Evolutionary conservation across 106 monocot genomes (phyloP).

Genomic region (Dioscorea dumetorum): DNA sequence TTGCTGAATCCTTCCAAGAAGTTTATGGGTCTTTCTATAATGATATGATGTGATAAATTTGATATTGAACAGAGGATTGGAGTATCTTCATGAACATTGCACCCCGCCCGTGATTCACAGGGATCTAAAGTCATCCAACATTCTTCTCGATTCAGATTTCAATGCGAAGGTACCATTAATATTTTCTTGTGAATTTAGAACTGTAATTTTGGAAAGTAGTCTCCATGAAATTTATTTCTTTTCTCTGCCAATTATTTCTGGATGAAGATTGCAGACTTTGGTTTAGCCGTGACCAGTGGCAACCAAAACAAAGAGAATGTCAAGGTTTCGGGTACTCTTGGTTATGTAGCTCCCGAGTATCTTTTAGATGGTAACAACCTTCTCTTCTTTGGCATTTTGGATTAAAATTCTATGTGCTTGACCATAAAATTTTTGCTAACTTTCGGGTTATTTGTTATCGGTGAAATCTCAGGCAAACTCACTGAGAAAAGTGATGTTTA

Average conservation of each 20-base stretch:
- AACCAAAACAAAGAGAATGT: slow-evolving; percentile 42
- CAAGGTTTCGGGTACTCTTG: slow-evolving; percentile 66
- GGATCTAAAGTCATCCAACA: slow-evolving; percentile 95
- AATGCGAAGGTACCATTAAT: slow-evolving; percentile 66
- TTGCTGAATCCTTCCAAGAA: too few species aligned
- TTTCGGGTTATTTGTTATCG: background rate
- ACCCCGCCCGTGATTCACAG: slow-evolving; percentile 78
- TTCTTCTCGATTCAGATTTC: slow-evolving; percentile 78
- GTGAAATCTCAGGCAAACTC: slow-evolving; percentile 53
- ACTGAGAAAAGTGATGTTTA: slow-evolving; percentile 98
- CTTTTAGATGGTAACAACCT: slow-evolving; percentile 61
- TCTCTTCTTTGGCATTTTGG: background rate
- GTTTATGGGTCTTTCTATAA: too few species aligned
- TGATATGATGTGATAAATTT: background rate
- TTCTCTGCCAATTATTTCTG: background rate
- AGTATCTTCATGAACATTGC: slow-evolving; percentile 90
- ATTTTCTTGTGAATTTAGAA: too few species aligned
- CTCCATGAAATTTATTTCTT: background rate
- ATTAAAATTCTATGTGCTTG: background rate
- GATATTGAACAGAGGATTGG: slow-evolving; percentile 58
- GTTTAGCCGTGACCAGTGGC: slow-evolving; percentile 55
- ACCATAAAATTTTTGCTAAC: background rate
- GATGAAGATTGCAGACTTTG: slow-evolving; percentile 85
- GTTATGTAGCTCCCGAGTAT: slow-evolving; percentile 85
- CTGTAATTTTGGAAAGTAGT: too few species aligned